Evolutionary conservation across 352 stramenopile species (phyloP).

Genomic region (Phytopythium cucurbitacearum): DNA sequence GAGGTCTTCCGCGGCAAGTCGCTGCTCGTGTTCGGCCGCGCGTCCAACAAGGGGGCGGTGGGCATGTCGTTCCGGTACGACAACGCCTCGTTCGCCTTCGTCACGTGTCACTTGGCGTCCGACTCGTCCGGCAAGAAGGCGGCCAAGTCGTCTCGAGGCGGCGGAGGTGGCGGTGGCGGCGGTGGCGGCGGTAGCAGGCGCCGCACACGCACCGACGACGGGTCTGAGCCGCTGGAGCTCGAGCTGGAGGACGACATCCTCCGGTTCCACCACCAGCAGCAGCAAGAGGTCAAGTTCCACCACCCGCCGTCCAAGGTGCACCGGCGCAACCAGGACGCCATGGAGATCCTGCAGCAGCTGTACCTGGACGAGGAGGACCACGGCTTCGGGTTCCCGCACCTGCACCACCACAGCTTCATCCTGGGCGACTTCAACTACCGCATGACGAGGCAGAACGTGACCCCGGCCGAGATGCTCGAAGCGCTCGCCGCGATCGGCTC

Average conservation of each 20-base stretch:
- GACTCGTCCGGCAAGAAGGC: slow-evolving; percentile 60
- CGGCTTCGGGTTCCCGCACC: slow-evolving; percentile 74
- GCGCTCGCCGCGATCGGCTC: slow-evolving; percentile 14
- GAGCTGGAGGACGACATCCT: neutral
- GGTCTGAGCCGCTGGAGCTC: neutral
- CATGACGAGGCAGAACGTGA: slow-evolving; percentile 40
- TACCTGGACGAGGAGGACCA: slow-evolving; percentile 81
- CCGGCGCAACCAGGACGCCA: slow-evolving; percentile 77
- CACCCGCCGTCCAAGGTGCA: slow-evolving; percentile 63
- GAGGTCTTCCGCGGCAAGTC: slow-evolving; percentile 79
- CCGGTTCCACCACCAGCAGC: too few relatives aligned
- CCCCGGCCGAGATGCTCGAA: slow-evolving; percentile 53
- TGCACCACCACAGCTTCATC: slow-evolving; percentile 87
- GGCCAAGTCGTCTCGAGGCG: neutral
- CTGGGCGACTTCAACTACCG: slow-evolving; percentile 89
- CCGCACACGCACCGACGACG: slow-evolving; percentile 3
- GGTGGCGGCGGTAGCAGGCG: neutral
- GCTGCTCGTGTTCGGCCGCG: slow-evolving; percentile 64
- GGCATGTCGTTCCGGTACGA: slow-evolving; percentile 87
- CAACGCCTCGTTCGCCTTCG: slow-evolving; percentile 85
- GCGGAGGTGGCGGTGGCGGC: neutral
- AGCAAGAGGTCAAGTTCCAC: slow-evolving; percentile 1
- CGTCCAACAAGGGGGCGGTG: slow-evolving; percentile 89
- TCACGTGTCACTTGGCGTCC: slow-evolving; percentile 85
- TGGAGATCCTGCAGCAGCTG: slow-evolving; percentile 79